Base-by-base conservation (phyloP, 139 green algal genomes). In the Micractinium sp. region DNA sequence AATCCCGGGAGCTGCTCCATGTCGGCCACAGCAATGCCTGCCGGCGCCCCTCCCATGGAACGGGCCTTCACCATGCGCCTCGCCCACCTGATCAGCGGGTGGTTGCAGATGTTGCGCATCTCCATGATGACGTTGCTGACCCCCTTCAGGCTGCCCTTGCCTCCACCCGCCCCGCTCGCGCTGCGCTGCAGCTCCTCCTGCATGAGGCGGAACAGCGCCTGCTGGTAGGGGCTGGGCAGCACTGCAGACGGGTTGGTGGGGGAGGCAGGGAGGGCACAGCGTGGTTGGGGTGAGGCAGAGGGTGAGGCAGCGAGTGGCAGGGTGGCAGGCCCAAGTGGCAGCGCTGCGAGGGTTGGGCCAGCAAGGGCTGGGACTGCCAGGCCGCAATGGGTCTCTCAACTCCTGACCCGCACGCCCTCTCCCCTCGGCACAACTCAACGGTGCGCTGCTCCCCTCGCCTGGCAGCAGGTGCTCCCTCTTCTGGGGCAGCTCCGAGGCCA, bases 91-190 rank as follows among this genome's bases (percentile, higher is more conserved):
- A 97, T 89, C 19, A 95, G 90, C 1, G 96, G 96, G 89, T 97
- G 95, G 90, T 97, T 96, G 92, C 94, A 96, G 88, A 98, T 96
- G 87, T 95, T 97, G 67, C 96, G 90, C 85, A 98, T 94, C 94
- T 98, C 94, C 95, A 97, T 96, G 20, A 97, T 75, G 23, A 85
- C 89, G 87, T 95, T 96, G 85, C 82, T 91, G 33, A 96, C 88
- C 19, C 85, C 80, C 85, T 78, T 84, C 19, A 89, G 69, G 77
- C 38, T 82, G 38, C 38, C 77, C 23, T 4, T 29, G 12, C 77
- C 76, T 53, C 53, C 56, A 3, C 29, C 80, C 53, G 4, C 53
- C 9, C 41, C 41, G 78, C 78, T 9, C 0, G 78, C 74, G 33
- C 41, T 67, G 41, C 78, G n/a, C 66, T 87, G 66, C 77, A 90